A percentile compares a stretch with the other conserved stretches of the same genome.
These are phyloP conservation scores for Kwoniella sp. DNA, from an alignment of 768 basidiomycete species.

Conservation along the genomic window DNA sequence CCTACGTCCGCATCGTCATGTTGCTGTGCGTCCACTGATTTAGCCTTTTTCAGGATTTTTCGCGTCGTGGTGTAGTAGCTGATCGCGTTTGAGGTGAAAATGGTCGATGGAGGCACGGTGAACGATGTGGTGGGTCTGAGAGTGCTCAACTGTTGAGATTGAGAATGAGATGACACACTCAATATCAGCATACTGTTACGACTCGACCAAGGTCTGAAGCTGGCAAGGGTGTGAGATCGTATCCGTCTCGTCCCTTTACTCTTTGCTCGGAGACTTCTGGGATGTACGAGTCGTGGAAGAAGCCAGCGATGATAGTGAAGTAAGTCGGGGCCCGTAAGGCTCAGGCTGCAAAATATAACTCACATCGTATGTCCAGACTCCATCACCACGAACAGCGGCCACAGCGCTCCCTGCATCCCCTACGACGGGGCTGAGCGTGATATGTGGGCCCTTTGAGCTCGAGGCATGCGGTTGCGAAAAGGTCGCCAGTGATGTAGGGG, in stretches of 20 bases:
- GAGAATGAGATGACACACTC: neutral
- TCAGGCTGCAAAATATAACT: slow-evolving; percentile 22
- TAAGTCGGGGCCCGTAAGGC: no score
- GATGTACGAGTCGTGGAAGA: neutral
- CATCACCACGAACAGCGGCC: slow-evolving; percentile 54
- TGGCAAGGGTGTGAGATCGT: neutral
- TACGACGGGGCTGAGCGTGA: slow-evolving; percentile 45
- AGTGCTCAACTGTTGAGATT: slow-evolving; percentile 35
- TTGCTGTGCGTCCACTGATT: no score
- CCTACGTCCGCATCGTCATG: no score
- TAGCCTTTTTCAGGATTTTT: neutral
- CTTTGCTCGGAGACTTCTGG: no score
- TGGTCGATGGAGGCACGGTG: slow-evolving; percentile 50
- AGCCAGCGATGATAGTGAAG: neutral
- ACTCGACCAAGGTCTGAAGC: neutral
- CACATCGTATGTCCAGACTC: slow-evolving; percentile 57
- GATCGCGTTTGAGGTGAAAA: slow-evolving; percentile 46
- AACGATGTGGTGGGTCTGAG: slow-evolving; percentile 51
- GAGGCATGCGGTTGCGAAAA: slow-evolving; percentile 49
- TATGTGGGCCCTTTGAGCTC: slow-evolving; percentile 41
- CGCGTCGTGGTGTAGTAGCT: slow-evolving; percentile 29
- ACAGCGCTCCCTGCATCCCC: slow-evolving; percentile 39
- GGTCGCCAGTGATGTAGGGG: slow-evolving; percentile 48
- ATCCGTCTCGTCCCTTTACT: no score
- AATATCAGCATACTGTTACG: neutral